Conservation (phyloP, 2,329 filamentous ascomycete species). For the Calonectria hongkongensis region DNA sequence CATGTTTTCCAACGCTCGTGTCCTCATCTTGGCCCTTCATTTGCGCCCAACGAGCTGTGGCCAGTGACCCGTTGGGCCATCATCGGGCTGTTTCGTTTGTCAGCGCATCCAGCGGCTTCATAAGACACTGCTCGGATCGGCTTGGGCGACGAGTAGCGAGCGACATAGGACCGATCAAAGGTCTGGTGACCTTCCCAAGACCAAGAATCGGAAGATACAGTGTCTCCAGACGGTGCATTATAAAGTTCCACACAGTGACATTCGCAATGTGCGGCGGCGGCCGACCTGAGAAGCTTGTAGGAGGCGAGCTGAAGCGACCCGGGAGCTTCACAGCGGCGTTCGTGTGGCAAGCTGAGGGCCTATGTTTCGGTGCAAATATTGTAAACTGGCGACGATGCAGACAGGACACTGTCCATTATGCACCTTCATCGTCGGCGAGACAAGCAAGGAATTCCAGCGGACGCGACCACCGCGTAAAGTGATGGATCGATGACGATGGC, state of each 20-base stretch:
- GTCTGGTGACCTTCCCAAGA: constrained; percentile 31
- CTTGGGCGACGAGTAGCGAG: constrained; percentile 32
- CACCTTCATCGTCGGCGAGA: constrained; percentile 9
- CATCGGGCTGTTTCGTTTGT: constrained; percentile 16
- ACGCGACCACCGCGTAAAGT: constrained; percentile 43
- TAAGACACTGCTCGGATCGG: constrained; percentile 23
- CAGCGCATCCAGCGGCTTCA: constrained; percentile 28
- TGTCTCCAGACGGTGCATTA: constrained; percentile 8
- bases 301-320: not conserved
- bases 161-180: constrained; percentile 13
- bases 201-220: constrained; percentile 39
- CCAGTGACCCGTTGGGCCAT: constrained; percentile 24
- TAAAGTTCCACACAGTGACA: constrained; percentile 9
- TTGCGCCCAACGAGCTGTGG: constrained; percentile 7
- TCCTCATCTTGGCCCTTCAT: constrained; percentile 1
- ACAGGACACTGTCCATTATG: not conserved
- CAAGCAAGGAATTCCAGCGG: constrained; percentile 10
- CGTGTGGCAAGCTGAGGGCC: not conserved
- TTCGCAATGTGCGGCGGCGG: not conserved
- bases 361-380: not conserved
- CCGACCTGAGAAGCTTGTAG: not conserved
- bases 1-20: constrained; percentile 23
- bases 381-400: not conserved
- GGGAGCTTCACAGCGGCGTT: not conserved
- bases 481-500: constrained; percentile 42